Base-by-base conservation (phyloP, 768 basidiomycete genomes). In the Phaeotremella fagi region DNA sequence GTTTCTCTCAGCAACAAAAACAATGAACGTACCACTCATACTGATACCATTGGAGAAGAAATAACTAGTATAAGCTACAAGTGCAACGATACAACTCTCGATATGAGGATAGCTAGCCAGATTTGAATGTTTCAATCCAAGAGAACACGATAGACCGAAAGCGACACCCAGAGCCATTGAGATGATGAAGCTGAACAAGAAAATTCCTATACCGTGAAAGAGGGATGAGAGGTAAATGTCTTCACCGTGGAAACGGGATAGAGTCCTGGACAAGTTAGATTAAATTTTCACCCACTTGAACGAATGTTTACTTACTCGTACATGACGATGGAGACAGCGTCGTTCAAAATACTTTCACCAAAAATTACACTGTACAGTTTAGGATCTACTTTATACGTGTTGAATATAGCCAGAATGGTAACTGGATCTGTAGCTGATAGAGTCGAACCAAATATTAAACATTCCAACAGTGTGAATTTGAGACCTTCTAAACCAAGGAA, bases 271-370 rank as follows among this genome's bases (percentile, higher is more conserved):
- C 20, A 28, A 16, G 18, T 26, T 16, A 28, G 7, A 52, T 6
- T 18, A 37, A n/a, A 12, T 42, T 36, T 23, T 37, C 33, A 11
- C 38, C 38, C 7, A 18, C 43, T 27, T 24, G 46, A 33, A 7
- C 60, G 23, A 11, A 15, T 18, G 4, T 26, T 2, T 55, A 86
- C 91, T 80, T 73, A 97, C 91, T 99, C 95, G 76, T 98, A 98
- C 88, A 99, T 91, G 75, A 98, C 92, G 78, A 98, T 98, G 81
- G 89, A 90, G 68, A 98, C 95, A 18, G 95, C 95, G 79, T 99
- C 95, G 76, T 99, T 99, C 55, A 99, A 77, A 54, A 99, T 80
- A 75, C 85, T 88, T 75, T 98, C 95, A 24, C 95, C 95, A 68
- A 98, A 99, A 60, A 99, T 99, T 75, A 98, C 82, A 41, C 85